A percentile compares a stretch with the other conserved stretches of the same genome.
Conservation (phyloP, 805 yeast genomes). For the Myxozyma kluyveri region DNA sequence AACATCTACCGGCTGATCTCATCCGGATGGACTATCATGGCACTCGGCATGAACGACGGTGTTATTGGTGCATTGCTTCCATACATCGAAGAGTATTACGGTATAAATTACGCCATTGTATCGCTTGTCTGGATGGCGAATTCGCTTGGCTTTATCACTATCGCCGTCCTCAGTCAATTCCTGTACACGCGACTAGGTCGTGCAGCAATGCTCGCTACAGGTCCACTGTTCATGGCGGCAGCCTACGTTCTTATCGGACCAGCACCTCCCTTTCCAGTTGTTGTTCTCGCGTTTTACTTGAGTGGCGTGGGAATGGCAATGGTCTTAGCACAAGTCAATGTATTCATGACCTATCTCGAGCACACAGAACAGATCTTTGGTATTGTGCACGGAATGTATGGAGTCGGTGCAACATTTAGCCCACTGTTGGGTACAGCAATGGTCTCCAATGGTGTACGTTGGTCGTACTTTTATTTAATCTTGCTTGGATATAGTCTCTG, state of each 20-base stretch:
- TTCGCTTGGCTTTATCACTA: conserved; percentile 53
- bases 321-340: conserved; percentile 51
- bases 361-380: conserved; percentile 61
- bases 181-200: conserved; percentile 46
- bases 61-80: conserved; percentile 63
- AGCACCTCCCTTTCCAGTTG: conserved; percentile 50
- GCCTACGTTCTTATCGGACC: conserved; percentile 49
- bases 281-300: conserved; percentile 51
- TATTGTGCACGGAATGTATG: conserved; percentile 64
- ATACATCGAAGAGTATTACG: conserved; percentile 49
- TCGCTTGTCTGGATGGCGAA: conserved; percentile 58
- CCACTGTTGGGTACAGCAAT: conserved; percentile 63
- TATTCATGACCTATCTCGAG: conserved; percentile 48
- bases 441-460: conserved; percentile 48
- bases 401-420: conserved; percentile 67
- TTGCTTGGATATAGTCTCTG: conserved; percentile 43
- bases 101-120: conserved; percentile 51
- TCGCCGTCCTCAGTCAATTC: conserved; percentile 51
- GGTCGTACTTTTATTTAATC: conserved; percentile 58
- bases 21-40: conserved; percentile 10
- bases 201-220: conserved; percentile 43
- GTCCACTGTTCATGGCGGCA: conserved; percentile 40
- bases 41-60: conserved; percentile 43
- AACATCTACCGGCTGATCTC: conserved; percentile 14
- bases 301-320: conserved; percentile 60